Conservation (phyloP, 306 rosid species). For the Leucaena leucocephala region DNA sequence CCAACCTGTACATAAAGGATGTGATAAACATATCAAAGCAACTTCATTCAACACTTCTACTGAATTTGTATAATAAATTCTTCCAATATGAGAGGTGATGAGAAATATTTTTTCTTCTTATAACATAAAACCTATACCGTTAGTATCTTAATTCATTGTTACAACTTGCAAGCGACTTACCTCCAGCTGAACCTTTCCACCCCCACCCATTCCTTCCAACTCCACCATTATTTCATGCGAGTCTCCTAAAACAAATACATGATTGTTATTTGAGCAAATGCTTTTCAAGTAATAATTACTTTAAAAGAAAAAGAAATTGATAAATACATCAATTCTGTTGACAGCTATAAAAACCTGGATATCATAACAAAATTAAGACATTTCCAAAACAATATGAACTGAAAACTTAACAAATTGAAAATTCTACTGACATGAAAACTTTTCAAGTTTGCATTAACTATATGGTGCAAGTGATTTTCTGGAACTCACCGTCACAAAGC, state of each 20-base stretch:
- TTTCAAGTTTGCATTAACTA: constrained; percentile 27
- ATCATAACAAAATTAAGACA: constrained; percentile 26
- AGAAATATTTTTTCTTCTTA: constrained; percentile 20
- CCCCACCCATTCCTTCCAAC: constrained; percentile 98
- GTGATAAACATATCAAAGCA: too few species aligned
- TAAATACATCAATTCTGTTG: constrained; percentile 6
- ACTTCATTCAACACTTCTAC: too few species aligned
- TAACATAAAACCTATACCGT: neutral
- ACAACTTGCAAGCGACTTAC: constrained; percentile 48
- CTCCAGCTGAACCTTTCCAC: constrained; percentile 87
- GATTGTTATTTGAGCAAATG: constrained; percentile 24
- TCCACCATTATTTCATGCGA: constrained; percentile 76
- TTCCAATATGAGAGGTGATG: neutral
- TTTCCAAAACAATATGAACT: constrained; percentile 12
- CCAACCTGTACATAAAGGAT: neutral
- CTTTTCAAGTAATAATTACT: neutral
- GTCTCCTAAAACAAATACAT: constrained; percentile 62
- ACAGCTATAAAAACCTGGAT: constrained; percentile 4
- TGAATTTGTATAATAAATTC: neutral
- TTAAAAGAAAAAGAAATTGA: constrained; percentile 14
- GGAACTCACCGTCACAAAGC: constrained; percentile 82
- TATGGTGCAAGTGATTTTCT: constrained; percentile 29
- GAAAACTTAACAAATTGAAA: constrained; percentile 10
- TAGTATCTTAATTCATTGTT: constrained; percentile 15
- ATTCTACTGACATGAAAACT: constrained; percentile 2